Conservation (phyloP, 2,329 filamentous ascomycete genomes). For the Pyrenochaeta sp. region DNA sequence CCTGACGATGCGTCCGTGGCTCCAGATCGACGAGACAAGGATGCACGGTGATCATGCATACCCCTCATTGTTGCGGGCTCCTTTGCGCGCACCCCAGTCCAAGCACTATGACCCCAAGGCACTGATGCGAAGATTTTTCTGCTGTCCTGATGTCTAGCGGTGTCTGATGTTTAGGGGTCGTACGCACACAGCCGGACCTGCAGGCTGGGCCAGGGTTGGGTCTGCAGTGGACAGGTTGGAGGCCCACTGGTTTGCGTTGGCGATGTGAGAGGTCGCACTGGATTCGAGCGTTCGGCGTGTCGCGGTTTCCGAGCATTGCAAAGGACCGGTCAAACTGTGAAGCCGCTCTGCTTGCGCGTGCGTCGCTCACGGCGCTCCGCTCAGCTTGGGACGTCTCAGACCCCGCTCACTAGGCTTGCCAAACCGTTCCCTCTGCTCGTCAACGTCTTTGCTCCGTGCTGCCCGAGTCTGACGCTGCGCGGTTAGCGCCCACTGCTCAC, state of each 20-base stretch:
- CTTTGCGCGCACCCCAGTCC: not conserved
- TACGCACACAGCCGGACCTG: too few species aligned
- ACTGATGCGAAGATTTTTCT: not conserved
- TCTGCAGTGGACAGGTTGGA: too few species aligned
- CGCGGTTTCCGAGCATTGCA: slow-evolving; percentile 1
- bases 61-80: not conserved
- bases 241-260: slow-evolving; percentile 8
- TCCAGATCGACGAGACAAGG: not conserved
- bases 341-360: not conserved
- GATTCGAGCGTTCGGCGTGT: not conserved
- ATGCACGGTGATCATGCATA: not conserved
- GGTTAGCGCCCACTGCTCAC: not conserved
- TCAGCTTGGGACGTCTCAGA: not conserved
- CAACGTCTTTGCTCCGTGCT: not conserved
- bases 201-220: too few species aligned
- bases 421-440: not conserved
- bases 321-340: not conserved
- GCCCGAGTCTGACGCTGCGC: not conserved
- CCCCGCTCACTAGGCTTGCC: not conserved
- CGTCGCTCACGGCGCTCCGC: not conserved
- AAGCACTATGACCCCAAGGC: not conserved
- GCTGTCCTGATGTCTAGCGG: not conserved
- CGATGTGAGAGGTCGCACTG: not conserved
- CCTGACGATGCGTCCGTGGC: not conserved
- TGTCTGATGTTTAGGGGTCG: not conserved